Conservation (phyloP, 108 stramenopile species). For the Skeletonema tropicum region DNA sequence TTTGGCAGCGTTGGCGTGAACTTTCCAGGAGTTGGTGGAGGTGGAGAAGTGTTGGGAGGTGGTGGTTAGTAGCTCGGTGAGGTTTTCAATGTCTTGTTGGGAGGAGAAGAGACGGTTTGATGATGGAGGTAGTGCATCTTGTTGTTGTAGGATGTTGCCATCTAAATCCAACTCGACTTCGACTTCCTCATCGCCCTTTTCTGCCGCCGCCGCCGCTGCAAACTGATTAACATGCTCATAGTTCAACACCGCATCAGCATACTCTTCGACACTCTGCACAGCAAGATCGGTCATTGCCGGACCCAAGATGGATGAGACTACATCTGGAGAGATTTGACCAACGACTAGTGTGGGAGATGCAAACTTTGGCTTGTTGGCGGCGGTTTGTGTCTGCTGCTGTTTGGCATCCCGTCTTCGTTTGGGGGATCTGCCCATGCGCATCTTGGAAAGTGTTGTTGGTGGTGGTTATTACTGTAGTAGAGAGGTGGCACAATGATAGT, state of each 20-base stretch:
- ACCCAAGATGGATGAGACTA: constrained; percentile 58
- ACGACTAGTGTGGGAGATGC: constrained; percentile 59
- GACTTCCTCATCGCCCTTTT: neutral
- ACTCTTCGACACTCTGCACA: constrained; percentile 49
- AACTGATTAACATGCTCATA: constrained; percentile 7
- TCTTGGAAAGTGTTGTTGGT: constrained; percentile 11
- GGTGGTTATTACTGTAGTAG: neutral
- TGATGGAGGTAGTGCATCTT: constrained; percentile 15
- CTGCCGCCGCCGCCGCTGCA: constrained; percentile 18
- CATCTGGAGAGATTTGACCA: constrained; percentile 72
- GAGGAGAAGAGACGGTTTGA: constrained; percentile 42
- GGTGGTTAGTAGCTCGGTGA: constrained; percentile 53
- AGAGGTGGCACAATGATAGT: neutral
- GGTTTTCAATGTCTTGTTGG: constrained; percentile 60
- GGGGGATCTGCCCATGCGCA: constrained; percentile 50
- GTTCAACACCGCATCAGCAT: constrained; percentile 56
- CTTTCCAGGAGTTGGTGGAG: constrained; percentile 55
- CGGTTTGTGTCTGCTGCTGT: constrained; percentile 1
- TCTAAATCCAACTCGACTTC: constrained; percentile 28
- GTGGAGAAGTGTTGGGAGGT: constrained; percentile 67
- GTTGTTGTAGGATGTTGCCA: constrained; percentile 21
- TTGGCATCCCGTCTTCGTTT: constrained; percentile 8
- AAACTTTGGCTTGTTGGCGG: constrained; percentile 36
- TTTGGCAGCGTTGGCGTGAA: constrained; percentile 80
- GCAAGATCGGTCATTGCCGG: constrained; percentile 63